phyloP scores from a whole-genome alignment of 2,329 filamentous ascomycete species.

The Chaetomiaceae sp. region DNA sequence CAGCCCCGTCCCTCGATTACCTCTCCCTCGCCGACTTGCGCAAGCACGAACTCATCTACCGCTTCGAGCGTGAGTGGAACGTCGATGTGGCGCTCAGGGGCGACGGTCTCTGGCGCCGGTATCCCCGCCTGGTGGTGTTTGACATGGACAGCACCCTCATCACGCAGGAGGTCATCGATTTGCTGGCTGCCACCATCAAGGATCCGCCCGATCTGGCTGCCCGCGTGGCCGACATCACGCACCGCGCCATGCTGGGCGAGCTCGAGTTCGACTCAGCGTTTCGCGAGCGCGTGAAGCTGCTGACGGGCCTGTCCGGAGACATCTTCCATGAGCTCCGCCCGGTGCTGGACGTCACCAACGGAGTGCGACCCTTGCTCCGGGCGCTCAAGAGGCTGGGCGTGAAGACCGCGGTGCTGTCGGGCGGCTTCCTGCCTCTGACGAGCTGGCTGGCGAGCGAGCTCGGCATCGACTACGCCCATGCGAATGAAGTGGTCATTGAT shows the following conservation, averaged over 20 bases:
- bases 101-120: constrained; percentile 66
- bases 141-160: constrained; percentile 99
- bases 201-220: constrained; percentile 66
- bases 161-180: constrained; percentile 94
- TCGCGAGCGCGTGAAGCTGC: constrained; percentile 69
- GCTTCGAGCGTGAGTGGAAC: constrained; percentile 84
- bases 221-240: constrained; percentile 81
- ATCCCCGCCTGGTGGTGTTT: constrained; percentile 86
- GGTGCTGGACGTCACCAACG: constrained; percentile 73
- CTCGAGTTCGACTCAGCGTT: constrained; percentile 85
- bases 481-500: constrained; percentile 72
- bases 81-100: constrained; percentile 74
- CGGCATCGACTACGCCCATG: constrained; percentile 80
- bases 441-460: constrained; percentile 76
- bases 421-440: constrained; percentile 85
- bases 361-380: constrained; percentile 66
- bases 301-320: constrained; percentile 71
- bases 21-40: constrained; percentile 63
- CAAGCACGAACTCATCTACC: constrained; percentile 74
- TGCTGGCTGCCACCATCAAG: constrained; percentile 74
- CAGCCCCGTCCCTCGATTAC: constrained; percentile 56
- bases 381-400: constrained; percentile 73
- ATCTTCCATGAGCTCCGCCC: constrained; percentile 74
- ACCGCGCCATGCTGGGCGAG: constrained; percentile 91
- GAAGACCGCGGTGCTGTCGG: constrained; percentile 85